Conservation (phyloP, 2,329 filamentous ascomycete species). For the Xylogone sp. region DNA sequence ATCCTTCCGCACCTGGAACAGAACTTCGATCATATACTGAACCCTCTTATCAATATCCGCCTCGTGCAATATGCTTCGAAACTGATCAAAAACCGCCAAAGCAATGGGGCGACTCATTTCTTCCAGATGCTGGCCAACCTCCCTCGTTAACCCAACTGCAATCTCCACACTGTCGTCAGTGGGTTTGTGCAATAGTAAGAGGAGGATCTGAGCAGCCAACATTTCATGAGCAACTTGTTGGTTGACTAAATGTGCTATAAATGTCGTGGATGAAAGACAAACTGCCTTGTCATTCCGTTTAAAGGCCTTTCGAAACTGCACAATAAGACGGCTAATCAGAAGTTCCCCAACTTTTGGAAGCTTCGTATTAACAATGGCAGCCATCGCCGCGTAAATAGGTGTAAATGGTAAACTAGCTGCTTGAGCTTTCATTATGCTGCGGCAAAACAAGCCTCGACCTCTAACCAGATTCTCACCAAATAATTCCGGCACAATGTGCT, state of each 20-base stretch:
- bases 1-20: conserved; percentile 95
- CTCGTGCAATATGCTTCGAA: conserved; percentile 92
- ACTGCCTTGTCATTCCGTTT: conserved; percentile 96
- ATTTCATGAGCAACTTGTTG: conserved; percentile 95
- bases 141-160: conserved; percentile 86
- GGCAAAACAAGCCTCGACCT: conserved; percentile 87
- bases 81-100: conserved; percentile 90
- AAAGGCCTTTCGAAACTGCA: conserved; percentile 94
- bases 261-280: conserved; percentile 87
- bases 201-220: conserved; percentile 84
- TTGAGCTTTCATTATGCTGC: conserved; percentile 98
- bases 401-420: conserved; percentile 94
- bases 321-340: conserved; percentile 76
- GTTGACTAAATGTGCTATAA: conserved; percentile 92
- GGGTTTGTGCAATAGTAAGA: conserved; percentile 90
- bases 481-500: conserved; percentile 91
- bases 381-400: conserved; percentile 93
- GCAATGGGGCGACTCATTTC: conserved; percentile 91
- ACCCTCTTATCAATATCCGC: conserved; percentile 95
- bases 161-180: conserved; percentile 98
- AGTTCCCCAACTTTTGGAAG: conserved; percentile 92
- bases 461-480: conserved; percentile 93
- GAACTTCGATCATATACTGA: conserved; percentile 98
- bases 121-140: conserved; percentile 90
- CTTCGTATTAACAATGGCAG: conserved; percentile 95